Conservation (phyloP, 2,329 filamentous ascomycete genomes). For the Phyllosticta paracitricarpa region DNA sequence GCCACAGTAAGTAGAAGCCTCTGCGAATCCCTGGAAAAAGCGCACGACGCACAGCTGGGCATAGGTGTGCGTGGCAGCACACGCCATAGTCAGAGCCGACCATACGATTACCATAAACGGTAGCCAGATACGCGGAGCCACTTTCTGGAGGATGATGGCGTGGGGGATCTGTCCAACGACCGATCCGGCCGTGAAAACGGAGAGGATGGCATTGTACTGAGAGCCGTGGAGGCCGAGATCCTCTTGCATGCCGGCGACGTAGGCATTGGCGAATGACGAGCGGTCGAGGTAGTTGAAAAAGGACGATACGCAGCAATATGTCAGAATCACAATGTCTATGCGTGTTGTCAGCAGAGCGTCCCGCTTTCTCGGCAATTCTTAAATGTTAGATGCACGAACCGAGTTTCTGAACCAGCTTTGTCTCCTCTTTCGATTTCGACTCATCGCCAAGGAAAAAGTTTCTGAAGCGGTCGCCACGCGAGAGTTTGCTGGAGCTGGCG, state of each 20-base stretch:
- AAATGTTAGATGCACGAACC: constrained; percentile 18
- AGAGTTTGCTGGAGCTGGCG: background rate
- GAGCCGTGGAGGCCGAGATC: constrained; percentile 18
- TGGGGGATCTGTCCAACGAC: constrained; percentile 23
- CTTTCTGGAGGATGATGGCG: constrained; percentile 20
- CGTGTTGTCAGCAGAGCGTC: background rate
- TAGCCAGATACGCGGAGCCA: constrained; percentile 21
- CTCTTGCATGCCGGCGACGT: constrained; percentile 22
- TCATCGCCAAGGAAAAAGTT: background rate
- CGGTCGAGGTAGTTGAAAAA: constrained; percentile 25
- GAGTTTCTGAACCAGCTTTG: constrained; percentile 20
- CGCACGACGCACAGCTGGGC: constrained; percentile 19
- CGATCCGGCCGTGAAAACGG: constrained; percentile 19
- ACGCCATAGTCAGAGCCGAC: constrained; percentile 22
- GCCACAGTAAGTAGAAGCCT: constrained; percentile 21
- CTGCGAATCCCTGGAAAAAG: constrained; percentile 21
- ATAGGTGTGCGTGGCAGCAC: constrained; percentile 20
- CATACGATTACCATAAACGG: constrained; percentile 20
- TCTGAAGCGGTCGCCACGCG: background rate
- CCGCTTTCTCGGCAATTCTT: background rate
- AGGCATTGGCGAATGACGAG: constrained; percentile 22
- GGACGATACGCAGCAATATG: constrained; percentile 22
- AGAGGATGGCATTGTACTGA: constrained; percentile 21
- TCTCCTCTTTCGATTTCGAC: constrained; percentile 16
- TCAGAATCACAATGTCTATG: constrained; percentile 9